These are phyloP conservation scores for Corynascus novoguineensis DNA, from an alignment of 495 filamentous ascomycete species.

Conservation along the genomic window DNA sequence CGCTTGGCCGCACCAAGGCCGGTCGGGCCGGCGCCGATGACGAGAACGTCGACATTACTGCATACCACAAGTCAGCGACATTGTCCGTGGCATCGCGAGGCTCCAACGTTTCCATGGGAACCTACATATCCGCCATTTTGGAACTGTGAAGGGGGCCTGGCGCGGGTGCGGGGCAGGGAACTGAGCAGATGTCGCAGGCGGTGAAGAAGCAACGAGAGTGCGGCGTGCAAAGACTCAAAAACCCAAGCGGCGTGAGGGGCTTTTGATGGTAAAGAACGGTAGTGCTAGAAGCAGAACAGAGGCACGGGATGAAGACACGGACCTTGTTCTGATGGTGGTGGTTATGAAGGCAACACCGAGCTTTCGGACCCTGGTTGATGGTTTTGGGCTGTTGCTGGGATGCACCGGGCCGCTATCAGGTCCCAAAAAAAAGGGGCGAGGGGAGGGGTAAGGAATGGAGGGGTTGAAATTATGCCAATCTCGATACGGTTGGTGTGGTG, in stretches of 20 bases:
- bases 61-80: neutral
- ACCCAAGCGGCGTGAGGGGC: neutral
- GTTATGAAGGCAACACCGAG: slow-evolving; percentile 6
- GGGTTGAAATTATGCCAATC: slow-evolving; percentile 18
- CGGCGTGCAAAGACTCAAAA: neutral
- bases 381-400: slow-evolving; percentile 12
- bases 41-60: slow-evolving; percentile 91
- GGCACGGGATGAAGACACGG: neutral
- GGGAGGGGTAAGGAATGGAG: slow-evolving; percentile 13
- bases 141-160: slow-evolving; percentile 1
- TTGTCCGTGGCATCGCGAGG: neutral
- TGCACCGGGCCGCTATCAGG: slow-evolving; percentile 14
- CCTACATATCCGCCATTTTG: slow-evolving; percentile 36
- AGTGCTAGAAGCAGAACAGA: neutral
- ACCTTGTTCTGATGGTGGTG: neutral
- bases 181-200: neutral
- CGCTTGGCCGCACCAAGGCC: slow-evolving; percentile 96
- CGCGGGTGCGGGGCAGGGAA: slow-evolving; percentile 4
- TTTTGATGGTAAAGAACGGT: neutral
- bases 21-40: slow-evolving; percentile 97
- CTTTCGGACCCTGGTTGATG: slow-evolving; percentile 8
- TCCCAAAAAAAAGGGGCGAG: slow-evolving; percentile 18
- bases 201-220: neutral
- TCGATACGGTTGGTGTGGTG: slow-evolving; percentile 13
- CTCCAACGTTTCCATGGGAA: neutral